A percentile compares a stretch with the other conserved stretches of the same genome.
Evolutionary conservation across 2,329 filamentous ascomycete genomes (phyloP).

Genomic region (Endoconidiophora laricicola): DNA sequence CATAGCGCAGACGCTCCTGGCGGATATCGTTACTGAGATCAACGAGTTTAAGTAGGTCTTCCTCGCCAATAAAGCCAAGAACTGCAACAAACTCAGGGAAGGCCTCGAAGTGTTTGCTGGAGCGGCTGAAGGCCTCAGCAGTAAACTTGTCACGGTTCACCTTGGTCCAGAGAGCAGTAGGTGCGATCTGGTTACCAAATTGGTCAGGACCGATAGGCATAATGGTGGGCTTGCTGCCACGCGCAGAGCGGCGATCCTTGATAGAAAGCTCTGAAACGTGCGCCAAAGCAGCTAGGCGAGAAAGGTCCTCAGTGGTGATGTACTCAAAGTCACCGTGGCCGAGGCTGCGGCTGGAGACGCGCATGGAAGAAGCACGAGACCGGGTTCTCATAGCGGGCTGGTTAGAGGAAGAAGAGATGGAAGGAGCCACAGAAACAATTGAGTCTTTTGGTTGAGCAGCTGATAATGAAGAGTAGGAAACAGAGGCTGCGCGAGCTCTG

Average conservation of each 20-base stretch:
- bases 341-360: conserved; percentile 4
- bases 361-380: conserved; percentile 7
- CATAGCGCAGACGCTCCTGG: conserved; percentile 6
- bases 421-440: not conserved
- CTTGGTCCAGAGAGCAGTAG: conserved; percentile 43
- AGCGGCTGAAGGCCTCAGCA: conserved; percentile 38
- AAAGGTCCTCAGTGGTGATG: conserved; percentile 8
- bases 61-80: conserved; percentile 35
- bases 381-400: conserved; percentile 1
- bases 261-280: not conserved
- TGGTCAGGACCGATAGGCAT: conserved; percentile 37
- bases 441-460: not conserved
- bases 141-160: conserved; percentile 39
- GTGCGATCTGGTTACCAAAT: conserved; percentile 37
- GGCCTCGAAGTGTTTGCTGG: conserved; percentile 42
- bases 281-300: not conserved
- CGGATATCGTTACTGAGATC: conserved; percentile 7
- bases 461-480: conserved; percentile 4
- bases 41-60: conserved; percentile 26
- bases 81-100: conserved; percentile 43
- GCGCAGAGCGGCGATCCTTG: conserved; percentile 6
- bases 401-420: not conserved
- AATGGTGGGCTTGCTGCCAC: not conserved
- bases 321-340: conserved; percentile 6
- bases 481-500: conserved; percentile 3